Evolutionary conservation across 352 stramenopile species (phyloP), one percentile per base, ranked within the genome.

Genomic region (Globisporangium carolinianum): DNA sequence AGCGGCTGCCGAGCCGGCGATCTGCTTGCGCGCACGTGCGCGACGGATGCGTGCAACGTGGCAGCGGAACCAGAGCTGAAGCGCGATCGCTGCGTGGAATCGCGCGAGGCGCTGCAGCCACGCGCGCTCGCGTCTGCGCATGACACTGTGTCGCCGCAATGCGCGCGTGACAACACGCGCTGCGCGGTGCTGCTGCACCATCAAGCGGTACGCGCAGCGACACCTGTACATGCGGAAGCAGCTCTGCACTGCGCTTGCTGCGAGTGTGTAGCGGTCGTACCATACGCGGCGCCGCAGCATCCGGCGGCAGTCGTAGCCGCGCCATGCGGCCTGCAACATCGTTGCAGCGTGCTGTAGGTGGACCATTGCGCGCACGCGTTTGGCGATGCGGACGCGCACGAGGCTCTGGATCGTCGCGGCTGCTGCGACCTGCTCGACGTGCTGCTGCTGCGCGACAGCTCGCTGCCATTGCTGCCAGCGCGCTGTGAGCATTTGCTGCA

Each of bases 371-470:
- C 64, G 67, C 9, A 52, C 41, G 7, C 45, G 61, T 51, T 67
- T 82, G 0, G 64, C 73, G 24, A 69, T 53, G 12, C 72, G 9
- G 9, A 64, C 55, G 9, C 74, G 68, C 17, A 68, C 43, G 66
- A 76, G 87, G n/a, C 73, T 86, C 61, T 89, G 79, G 47, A 91
- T 69, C 1, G 64, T 68, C 11, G 76, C 45, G 14, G 65, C 45
- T n/a, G 72, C 76, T 17, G 77, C 81, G 11, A 86, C 56, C 1
- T 39, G 11, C 57, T 89, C 81, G 12, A 70, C 42, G 0, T 76
- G 64, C 1, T 36, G 63, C 47, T 87, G 57, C 12, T 76, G 51
- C 10, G 39, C 14, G 0, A 58, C 37, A 12, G 50, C 18, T 8
- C 38, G 7, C 18, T 55, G 65, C 79, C 79, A 89, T 4, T 50